A percentile compares a stretch with the other conserved stretches of the same genome.
phyloP scores from a whole-genome alignment of 371 early-diverging fungal genomes.

The Amoeboradix gromovi region DNA sequence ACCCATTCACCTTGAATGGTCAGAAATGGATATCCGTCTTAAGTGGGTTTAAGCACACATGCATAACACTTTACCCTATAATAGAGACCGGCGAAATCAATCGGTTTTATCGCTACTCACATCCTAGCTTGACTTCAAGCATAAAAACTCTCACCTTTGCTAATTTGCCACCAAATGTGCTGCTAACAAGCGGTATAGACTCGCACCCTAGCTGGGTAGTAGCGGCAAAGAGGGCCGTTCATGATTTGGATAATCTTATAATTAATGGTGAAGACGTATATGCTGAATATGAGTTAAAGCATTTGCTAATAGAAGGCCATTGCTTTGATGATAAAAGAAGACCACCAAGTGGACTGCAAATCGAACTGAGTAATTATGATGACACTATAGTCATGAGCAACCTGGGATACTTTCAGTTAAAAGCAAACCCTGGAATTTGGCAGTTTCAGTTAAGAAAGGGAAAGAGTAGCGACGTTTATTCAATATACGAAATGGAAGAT shows the following conservation, averaged over 20 bases:
- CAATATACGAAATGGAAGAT: constrained; percentile 10
- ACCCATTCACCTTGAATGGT: constrained; percentile 39
- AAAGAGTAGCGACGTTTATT: constrained; percentile 39
- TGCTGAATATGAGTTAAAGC: constrained; percentile 43
- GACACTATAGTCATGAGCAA: constrained; percentile 90
- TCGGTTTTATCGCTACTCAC: constrained; percentile 64
- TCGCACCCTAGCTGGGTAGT: constrained; percentile 45
- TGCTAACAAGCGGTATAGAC: constrained; percentile 59
- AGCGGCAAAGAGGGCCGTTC: constrained; percentile 35
- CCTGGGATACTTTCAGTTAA: constrained; percentile 71
- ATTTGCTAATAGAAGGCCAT: constrained; percentile 38
- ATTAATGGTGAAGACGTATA: constrained; percentile 19
- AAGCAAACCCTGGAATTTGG: constrained; percentile 69
- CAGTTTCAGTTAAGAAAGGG: constrained; percentile 42
- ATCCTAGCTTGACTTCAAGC: constrained; percentile 20
- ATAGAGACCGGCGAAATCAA: constrained; percentile 34
- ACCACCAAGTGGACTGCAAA: constrained; percentile 65
- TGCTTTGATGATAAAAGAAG: constrained; percentile 9
- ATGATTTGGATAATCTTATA: constrained; percentile 68
- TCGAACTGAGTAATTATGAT: constrained; percentile 27
- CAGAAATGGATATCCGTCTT: constrained; percentile 42
- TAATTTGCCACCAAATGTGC: constrained; percentile 35
- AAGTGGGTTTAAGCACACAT: constrained; percentile 24
- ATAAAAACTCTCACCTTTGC: constrained; percentile 40
- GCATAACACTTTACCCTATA: constrained; percentile 21